These are phyloP conservation scores for Macrolepiota dolichaula DNA, from an alignment of 768 basidiomycete genomes.

Conservation along the genomic window DNA sequence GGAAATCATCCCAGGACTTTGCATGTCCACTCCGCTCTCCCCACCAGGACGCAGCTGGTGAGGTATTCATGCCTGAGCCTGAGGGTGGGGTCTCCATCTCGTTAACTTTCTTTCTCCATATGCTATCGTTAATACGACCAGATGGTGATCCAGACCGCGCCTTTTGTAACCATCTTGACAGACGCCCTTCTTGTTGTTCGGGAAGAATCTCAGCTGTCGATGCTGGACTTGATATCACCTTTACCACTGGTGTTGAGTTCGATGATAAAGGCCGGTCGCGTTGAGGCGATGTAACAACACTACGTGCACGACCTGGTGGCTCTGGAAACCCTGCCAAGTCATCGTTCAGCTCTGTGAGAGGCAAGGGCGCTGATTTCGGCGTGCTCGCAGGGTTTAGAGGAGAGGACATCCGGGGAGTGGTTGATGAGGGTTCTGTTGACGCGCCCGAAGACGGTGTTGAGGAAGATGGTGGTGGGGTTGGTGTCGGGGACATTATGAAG, in stretches of 20 bases:
- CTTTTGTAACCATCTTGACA: not conserved
- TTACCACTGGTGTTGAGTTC: not conserved
- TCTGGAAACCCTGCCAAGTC: constrained; percentile 1
- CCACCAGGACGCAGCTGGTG: constrained; percentile 17
- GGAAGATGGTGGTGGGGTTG: not conserved
- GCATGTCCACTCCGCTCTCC: constrained; percentile 1
- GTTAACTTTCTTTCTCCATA: constrained; percentile 8
- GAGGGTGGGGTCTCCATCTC: not conserved
- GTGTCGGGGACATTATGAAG: not conserved
- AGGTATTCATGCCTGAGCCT: not conserved
- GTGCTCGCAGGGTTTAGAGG: constrained; percentile 15
- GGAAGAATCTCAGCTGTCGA: not conserved
- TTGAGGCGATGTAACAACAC: not conserved
- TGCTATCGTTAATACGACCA: not conserved
- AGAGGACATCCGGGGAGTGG: constrained; percentile 14
- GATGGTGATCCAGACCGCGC: constrained; percentile 2
- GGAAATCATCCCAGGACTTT: constrained; percentile 13
- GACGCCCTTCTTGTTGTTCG: not conserved
- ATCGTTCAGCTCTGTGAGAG: constrained; percentile 6
- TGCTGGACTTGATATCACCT: constrained; percentile 7
- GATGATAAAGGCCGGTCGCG: not conserved
- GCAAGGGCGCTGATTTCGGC: constrained; percentile 9
- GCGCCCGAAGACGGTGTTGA: not conserved
- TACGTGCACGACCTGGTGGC: not conserved
- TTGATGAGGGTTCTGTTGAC: not conserved